Conservation (phyloP, 2,329 filamentous ascomycete species). For the Colletotrichum siamense region DNA sequence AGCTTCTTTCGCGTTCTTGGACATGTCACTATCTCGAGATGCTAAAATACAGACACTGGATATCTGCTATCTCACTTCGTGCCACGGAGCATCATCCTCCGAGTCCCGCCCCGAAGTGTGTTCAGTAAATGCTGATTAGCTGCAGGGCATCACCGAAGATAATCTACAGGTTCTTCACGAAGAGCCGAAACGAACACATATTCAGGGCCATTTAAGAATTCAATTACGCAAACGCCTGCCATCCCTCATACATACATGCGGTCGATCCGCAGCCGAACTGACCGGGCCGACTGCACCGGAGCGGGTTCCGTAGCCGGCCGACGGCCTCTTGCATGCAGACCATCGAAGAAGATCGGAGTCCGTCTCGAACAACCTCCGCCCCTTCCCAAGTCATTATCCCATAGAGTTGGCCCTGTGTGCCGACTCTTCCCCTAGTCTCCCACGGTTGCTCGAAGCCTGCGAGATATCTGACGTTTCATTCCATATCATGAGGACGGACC, state of each 20-base stretch:
- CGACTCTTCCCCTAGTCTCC: conserved; percentile 2
- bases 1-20: not conserved
- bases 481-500: conserved; percentile 20
- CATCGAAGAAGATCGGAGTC: conserved; percentile 14
- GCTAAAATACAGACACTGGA: not conserved
- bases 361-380: conserved; percentile 38
- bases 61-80: not conserved
- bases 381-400: conserved; percentile 21
- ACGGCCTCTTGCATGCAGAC: conserved; percentile 5
- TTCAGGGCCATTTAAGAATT: conserved; percentile 19
- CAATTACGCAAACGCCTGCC: conserved; percentile 25
- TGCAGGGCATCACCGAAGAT: not conserved
- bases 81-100: not conserved
- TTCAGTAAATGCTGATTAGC: not conserved
- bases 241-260: conserved; percentile 25
- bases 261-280: conserved; percentile 26
- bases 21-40: not conserved
- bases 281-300: not conserved
- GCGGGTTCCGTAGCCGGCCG: not conserved
- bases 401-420: conserved; percentile 4
- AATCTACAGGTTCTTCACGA: not conserved
- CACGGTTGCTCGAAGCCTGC: conserved; percentile 22
- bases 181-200: not conserved
- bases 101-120: not conserved
- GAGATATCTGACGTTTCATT: conserved; percentile 20